Base-by-base conservation (phyloP, 2,329 filamentous ascomycete genomes). In the Colletotrichum karsti region DNA sequence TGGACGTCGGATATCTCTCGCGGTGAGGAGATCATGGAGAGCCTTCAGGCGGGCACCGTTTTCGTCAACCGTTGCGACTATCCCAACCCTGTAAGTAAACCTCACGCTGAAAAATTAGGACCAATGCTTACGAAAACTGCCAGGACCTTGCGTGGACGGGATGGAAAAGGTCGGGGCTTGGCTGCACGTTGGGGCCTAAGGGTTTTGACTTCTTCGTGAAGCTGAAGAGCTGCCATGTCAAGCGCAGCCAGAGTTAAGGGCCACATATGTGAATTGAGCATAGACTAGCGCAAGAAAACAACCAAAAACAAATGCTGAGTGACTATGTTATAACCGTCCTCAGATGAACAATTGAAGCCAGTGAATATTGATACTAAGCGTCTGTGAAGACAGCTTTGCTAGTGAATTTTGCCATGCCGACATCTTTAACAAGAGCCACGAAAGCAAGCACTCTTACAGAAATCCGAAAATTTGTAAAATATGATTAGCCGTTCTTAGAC, bases 111-210 rank as follows among this genome's bases (percentile, higher is more conserved):
- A 13, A 12, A 22, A 13, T 1, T 9, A 7, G 13, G 22, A 44
- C 4, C 12, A 13, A 6, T 44, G 41, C 41, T 44, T 12, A 44
- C 1, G 1, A 12, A 12, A 12, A 20, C 96, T 95, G 77, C 93
- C n/a, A 95, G 92, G 94, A 97, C 79, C 88, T 97, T 72, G 94
- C 94, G n/a, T 97, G 93, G 94, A 96, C 94, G 2, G 95, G 95
- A 7, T 97, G 94, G 94, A 98, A 98, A 84, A 94, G 97, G 78
- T 97, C 94, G 69, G 95, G 95, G 70, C 94, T 93, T 79, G 95
- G 95, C n/a, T 91, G 94, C 73, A 97, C 95, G 8, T 82, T 98
- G 74, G 95, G 93, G 81, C 91, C 85, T 73, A 97, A 94, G 76
- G 95, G 95, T 7, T 98, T 97, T 76, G 95, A 97, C 74, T 93